These are phyloP conservation scores for Trichaptum fuscoviolaceum DNA, from an alignment of 768 basidiomycete genomes.

Conservation along the genomic window DNA sequence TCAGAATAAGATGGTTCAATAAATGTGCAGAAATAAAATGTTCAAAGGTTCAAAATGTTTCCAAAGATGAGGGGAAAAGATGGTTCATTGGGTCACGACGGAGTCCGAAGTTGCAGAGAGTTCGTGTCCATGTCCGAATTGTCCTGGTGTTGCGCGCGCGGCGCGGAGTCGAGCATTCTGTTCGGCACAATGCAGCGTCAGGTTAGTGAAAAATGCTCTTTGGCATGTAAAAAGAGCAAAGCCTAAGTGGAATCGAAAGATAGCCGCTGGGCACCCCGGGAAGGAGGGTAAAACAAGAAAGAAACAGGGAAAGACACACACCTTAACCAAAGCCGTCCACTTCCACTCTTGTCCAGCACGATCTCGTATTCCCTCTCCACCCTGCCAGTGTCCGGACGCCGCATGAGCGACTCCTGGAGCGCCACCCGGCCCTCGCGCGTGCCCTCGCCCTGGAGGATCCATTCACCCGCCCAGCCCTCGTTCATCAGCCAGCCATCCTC, in stretches of 20 bases:
- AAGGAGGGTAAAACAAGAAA: background rate
- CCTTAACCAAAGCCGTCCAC: slow-evolving; percentile 16
- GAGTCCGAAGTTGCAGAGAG: background rate
- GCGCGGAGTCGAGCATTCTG: background rate
- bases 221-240: background rate
- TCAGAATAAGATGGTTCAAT: background rate
- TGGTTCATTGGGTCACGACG: background rate
- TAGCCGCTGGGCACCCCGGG: background rate
- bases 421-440: slow-evolving; percentile 33
- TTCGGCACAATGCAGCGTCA: background rate
- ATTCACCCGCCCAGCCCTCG: slow-evolving; percentile 71
- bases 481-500: slow-evolving; percentile 38
- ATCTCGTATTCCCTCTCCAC: slow-evolving; percentile 15
- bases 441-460: slow-evolving; percentile 77
- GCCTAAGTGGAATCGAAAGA: background rate
- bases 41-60: background rate
- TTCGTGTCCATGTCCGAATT: background rate
- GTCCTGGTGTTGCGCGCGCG: background rate
- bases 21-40: background rate
- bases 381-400: background rate
- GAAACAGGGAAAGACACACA: slow-evolving; percentile 3
- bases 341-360: slow-evolving; percentile 16
- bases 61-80: background rate
- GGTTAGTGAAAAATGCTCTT: background rate
- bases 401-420: slow-evolving; percentile 12